These are phyloP conservation scores for Xanthoconium stramineum DNA, from an alignment of 768 basidiomycete genomes.

Conservation along the genomic window DNA sequence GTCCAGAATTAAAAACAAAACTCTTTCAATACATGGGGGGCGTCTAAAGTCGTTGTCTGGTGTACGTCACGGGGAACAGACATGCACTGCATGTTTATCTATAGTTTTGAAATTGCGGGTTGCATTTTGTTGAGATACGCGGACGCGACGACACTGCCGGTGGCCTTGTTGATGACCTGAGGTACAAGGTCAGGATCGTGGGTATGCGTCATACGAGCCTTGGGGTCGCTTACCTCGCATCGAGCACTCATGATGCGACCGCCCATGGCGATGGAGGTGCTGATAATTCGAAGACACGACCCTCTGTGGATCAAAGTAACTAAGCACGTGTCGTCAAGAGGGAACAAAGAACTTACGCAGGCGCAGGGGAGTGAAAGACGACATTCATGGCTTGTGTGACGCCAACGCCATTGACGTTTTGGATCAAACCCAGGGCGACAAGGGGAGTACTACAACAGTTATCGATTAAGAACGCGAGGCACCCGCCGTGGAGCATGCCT, in stretches of 20 bases:
- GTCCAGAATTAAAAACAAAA: slow-evolving; percentile 12
- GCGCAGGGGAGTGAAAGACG: slow-evolving; percentile 65
- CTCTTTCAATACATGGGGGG: slow-evolving; percentile 21
- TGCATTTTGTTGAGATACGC: slow-evolving; percentile 75
- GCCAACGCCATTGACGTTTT: slow-evolving; percentile 65
- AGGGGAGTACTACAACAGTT: slow-evolving; percentile 70
- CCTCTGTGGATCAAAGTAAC: slow-evolving; percentile 41
- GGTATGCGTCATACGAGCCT: background rate
- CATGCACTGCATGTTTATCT: slow-evolving; percentile 11
- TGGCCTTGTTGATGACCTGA: slow-evolving; percentile 58
- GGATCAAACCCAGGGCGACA: slow-evolving; percentile 59
- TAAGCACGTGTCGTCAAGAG: slow-evolving; percentile 1
- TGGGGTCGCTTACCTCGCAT: slow-evolving; percentile 53
- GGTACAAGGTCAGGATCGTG: background rate
- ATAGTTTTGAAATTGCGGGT: slow-evolving; percentile 50
- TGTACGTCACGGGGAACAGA: slow-evolving; percentile 1
- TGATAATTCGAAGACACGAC: slow-evolving; percentile 54
- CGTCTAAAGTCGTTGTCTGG: slow-evolving; percentile 17
- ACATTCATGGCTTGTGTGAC: slow-evolving; percentile 73
- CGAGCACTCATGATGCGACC: slow-evolving; percentile 66
- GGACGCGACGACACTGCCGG: slow-evolving; percentile 60
- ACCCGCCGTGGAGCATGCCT: slow-evolving; percentile 75
- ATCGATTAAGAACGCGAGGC: slow-evolving; percentile 70
- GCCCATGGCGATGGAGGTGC: slow-evolving; percentile 66
- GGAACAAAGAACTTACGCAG: slow-evolving; percentile 42